Conservation (phyloP, 2,329 filamentous ascomycete species). For the Hypoxylon sp. region DNA sequence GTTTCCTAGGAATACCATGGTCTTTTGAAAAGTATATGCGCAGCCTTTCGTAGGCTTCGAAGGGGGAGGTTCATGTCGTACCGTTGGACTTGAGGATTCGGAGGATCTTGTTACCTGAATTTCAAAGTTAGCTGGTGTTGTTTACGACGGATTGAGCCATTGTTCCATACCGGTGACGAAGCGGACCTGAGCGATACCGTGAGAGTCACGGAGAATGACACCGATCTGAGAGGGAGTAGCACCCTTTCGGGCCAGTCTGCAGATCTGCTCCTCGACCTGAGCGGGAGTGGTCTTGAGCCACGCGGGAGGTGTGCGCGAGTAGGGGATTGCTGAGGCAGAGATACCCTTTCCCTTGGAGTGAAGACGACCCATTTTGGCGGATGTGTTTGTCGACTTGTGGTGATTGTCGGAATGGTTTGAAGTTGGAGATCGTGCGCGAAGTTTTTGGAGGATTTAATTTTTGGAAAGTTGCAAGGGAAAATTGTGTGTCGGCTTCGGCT, state of each 20-base stretch:
- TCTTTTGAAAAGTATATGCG: conserved; percentile 39
- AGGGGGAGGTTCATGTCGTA: conserved; percentile 71
- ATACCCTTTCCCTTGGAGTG: conserved; percentile 99
- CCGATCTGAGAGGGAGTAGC: conserved; percentile 98
- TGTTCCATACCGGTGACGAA: conserved; percentile 87
- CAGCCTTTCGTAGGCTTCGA: conserved; percentile 32
- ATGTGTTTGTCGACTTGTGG: conserved; percentile 53
- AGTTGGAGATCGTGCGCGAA: conserved; percentile 38
- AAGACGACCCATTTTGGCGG: conserved; percentile 90
- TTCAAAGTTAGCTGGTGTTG: conserved; percentile 38
- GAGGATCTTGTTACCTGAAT: conserved; percentile 97
- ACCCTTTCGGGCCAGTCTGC: conserved; percentile 99
- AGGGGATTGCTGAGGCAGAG: conserved; percentile 93
- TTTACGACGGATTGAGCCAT: neutral
- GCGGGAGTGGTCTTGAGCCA: conserved; percentile 99
- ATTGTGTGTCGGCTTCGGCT: conserved; percentile 46
- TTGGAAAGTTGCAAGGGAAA: conserved; percentile 35
- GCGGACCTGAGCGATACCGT: conserved; percentile 98
- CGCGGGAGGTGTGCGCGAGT: conserved; percentile 90
- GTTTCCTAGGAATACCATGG: conserved; percentile 22
- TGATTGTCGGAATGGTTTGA: conserved; percentile 34
- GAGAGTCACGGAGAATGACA: conserved; percentile 97
- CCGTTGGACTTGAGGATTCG: conserved; percentile 97
- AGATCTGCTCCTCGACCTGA: conserved; percentile 99
- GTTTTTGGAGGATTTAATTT: conserved; percentile 42